Evolutionary conservation across 2,329 filamentous ascomycete species (phyloP).

Genomic region (Cercospora brassicicola): DNA sequence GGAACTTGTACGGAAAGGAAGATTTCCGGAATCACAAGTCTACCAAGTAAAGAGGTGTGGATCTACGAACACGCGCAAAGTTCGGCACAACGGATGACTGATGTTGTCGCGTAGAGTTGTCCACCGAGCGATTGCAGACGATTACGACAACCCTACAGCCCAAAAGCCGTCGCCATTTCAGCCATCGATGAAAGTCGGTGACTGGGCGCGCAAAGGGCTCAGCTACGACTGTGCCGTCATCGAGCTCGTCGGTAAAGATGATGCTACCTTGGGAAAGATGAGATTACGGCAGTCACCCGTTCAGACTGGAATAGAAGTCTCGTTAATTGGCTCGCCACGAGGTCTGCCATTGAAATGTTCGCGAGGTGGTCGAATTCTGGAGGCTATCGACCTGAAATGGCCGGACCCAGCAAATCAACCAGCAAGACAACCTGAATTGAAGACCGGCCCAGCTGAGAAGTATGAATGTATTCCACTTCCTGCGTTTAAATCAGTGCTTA

Average conservation of each 20-base stretch:
- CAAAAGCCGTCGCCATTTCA: no score
- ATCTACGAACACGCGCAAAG: neutral
- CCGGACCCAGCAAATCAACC: neutral
- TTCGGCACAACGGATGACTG: neutral
- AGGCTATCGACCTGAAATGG: neutral
- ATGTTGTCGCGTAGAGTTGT: neutral
- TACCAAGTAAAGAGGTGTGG: neutral
- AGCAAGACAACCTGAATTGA: neutral
- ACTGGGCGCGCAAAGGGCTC: no score
- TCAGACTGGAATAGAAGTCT: neutral
- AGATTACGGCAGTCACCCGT: no score
- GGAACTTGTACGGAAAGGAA: neutral
- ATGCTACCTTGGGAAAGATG: no score
- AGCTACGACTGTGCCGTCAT: neutral
- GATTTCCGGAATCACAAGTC: neutral
- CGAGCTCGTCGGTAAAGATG: neutral
- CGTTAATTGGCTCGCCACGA: neutral
- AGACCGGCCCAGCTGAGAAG: neutral
- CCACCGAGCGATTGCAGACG: neutral
- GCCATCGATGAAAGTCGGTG: no score
- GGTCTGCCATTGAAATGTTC: neutral
- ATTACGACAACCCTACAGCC: neutral
- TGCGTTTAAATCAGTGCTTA: neutral
- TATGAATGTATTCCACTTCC: neutral
- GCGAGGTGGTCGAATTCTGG: neutral